A percentile compares a stretch with the other conserved stretches of the same genome.
phyloP scores from a whole-genome alignment of 768 basidiomycete species.

The Amanita subjunquillea region DNA sequence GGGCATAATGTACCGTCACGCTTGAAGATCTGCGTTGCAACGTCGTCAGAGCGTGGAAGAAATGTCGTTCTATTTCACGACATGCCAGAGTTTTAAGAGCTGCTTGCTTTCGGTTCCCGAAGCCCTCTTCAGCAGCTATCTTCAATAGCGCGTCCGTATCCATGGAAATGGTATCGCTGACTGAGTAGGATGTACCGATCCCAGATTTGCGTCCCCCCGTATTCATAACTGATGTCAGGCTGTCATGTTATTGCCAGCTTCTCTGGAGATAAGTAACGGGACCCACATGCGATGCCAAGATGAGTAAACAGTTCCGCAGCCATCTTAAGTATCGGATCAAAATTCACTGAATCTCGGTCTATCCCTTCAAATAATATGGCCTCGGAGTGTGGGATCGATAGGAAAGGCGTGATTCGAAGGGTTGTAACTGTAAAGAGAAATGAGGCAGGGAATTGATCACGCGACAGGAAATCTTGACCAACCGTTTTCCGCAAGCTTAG shows the following conservation, averaged over 20 bases:
- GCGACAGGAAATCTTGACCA: not conserved
- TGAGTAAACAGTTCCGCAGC: conserved; percentile 7
- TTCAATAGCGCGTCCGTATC: not conserved
- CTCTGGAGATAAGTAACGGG: not conserved
- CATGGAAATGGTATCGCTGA: not conserved
- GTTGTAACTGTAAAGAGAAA: conserved; percentile 7
- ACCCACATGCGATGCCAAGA: conserved; percentile 7
- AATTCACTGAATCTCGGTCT: conserved; percentile 3
- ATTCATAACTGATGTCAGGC: not conserved
- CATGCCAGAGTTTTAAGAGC: not conserved
- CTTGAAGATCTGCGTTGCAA: too few relatives aligned
- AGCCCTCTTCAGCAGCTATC: not conserved
- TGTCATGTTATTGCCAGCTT: not conserved
- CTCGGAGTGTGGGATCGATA: conserved; percentile 7
- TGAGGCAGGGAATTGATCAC: not conserved
- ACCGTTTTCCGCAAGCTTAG: conserved; percentile 12
- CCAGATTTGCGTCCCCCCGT: not conserved
- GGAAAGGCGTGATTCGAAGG: conserved; percentile 7
- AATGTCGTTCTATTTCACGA: not conserved
- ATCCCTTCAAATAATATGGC: conserved; percentile 11
- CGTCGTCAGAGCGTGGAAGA: too few relatives aligned
- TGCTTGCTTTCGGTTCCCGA: not conserved
- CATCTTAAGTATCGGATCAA: conserved; percentile 5
- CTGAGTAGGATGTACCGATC: not conserved
- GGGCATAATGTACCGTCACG: not conserved